Evolutionary conservation across 108 stramenopile genomes (phyloP).

Genomic region (Hondaea fermentalgiana): DNA sequence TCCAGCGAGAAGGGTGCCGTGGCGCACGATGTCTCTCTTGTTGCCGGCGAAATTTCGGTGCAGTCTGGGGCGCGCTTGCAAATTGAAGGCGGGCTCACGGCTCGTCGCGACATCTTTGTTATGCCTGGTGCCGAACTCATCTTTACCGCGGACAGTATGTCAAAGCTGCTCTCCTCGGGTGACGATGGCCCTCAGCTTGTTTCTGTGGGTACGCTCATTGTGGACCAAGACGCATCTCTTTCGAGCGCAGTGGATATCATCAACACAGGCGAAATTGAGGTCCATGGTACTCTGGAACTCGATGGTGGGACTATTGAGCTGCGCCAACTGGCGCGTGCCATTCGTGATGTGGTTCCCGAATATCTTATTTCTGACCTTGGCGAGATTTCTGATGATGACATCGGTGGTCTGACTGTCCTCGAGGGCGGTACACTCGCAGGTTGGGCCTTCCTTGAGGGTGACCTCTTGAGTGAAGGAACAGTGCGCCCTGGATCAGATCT

Average conservation of each 20-base stretch:
- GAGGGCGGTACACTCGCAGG: neutral
- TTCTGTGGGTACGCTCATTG: neutral
- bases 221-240: neutral
- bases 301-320: neutral
- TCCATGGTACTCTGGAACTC: neutral
- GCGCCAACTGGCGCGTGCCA: neutral
- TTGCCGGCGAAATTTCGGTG: neutral
- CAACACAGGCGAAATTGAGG: neutral
- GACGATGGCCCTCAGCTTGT: neutral
- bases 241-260: neutral
- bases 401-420: neutral
- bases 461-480: neutral
- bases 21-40: neutral
- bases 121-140: neutral
- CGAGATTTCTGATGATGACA: neutral
- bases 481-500: neutral
- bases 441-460: neutral
- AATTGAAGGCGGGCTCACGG: neutral
- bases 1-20: neutral
- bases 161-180: neutral
- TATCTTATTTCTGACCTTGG: neutral
- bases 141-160: neutral
- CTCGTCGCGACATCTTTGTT: neutral
- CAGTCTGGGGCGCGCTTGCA: neutral
- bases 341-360: neutral